A percentile compares a stretch with the other conserved stretches of the same genome.
Evolutionary conservation across 441 rosid genomes (phyloP).

Genomic region (Pelargonium cotyledonis): DNA sequence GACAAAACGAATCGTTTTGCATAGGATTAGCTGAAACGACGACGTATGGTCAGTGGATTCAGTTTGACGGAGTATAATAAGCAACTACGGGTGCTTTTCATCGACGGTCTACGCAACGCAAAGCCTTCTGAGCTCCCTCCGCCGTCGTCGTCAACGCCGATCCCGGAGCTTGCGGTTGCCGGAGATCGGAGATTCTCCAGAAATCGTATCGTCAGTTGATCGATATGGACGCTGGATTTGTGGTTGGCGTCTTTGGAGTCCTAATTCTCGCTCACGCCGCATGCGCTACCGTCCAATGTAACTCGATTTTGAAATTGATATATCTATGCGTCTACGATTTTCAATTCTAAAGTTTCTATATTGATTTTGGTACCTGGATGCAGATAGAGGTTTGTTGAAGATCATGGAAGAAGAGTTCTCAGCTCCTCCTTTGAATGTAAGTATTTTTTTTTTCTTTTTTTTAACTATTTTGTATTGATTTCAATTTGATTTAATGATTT

Average conservation of each 20-base stretch:
- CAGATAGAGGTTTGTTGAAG: conserved; percentile 87
- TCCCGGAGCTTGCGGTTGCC: conserved; percentile 8
- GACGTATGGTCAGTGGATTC: background rate
- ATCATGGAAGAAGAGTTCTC: conserved; percentile 91
- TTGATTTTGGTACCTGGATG: conserved; percentile 9
- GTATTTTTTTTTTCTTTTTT: background rate
- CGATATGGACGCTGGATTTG: conserved; percentile 59
- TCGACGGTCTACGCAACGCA: conserved; percentile 2
- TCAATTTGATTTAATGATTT: background rate
- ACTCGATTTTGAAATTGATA: background rate
- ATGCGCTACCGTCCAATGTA: conserved; percentile 85
- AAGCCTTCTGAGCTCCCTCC: background rate
- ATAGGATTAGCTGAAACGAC: background rate
- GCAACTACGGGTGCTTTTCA: background rate
- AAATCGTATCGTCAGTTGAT: background rate
- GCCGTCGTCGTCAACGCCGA: background rate
- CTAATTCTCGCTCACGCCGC: conserved; percentile 69
- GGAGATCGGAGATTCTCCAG: conserved; percentile 24
- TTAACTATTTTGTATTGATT: background rate
- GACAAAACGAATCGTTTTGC: background rate
- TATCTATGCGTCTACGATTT: background rate
- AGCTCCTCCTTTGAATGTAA: conserved; percentile 69
- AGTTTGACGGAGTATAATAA: no score
- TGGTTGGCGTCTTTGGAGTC: conserved; percentile 59
- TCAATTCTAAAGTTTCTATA: background rate